Base-by-base conservation (phyloP, 768 basidiomycete species). In the Cystofilobasidium macerans region DNA sequence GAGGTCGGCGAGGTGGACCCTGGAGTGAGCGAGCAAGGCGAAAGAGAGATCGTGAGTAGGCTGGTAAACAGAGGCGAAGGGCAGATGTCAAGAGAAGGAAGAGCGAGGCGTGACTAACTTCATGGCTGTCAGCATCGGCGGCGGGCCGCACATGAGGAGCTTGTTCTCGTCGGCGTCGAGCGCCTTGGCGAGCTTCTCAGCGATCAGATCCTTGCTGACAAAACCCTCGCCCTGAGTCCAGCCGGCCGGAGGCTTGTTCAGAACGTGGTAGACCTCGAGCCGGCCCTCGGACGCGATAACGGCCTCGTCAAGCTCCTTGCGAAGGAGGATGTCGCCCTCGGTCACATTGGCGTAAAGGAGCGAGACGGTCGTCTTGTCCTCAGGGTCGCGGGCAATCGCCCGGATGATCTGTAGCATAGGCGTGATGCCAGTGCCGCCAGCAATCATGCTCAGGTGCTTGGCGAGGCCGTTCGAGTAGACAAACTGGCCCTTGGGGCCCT, bases 281-380 rank as follows among this genome's bases (percentile, higher is more conserved):
- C 65, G 38, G 32, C 59, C 65, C 28, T 67, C 61, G 38, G 65
- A 67, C 28, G 33, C 32, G 28, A 32, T 28, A 20, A 42, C 43
- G 30, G 30, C 38, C 26, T 38, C 43, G 47, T 62, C 61, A 47
- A 62, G 45, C 43, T 62, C 61, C 6, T 3, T 7, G 18, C 24
- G 7, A n/a, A 62, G 51, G 28, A 62, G 38, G 73, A 99, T 97
- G 74, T 99, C 95, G 64, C 92, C 88, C 65, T 80, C 74, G 77
- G 86, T 87, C 69, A 97, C 92, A 78, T 99, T 99, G 71, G 95
- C 95, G 77, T 98, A 98, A 74, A 99, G 89, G 73, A 99, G 83
- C 70, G 81, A 83, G 73, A 98, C 77, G 71, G 81, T 83, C 45
- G 94, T 97, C 69, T 74, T 79, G 81, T 99, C 95, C 51, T 78